Evolutionary conservation across 306 rosid species (phyloP).

Genomic region (Vigna reflexopilosa): DNA sequence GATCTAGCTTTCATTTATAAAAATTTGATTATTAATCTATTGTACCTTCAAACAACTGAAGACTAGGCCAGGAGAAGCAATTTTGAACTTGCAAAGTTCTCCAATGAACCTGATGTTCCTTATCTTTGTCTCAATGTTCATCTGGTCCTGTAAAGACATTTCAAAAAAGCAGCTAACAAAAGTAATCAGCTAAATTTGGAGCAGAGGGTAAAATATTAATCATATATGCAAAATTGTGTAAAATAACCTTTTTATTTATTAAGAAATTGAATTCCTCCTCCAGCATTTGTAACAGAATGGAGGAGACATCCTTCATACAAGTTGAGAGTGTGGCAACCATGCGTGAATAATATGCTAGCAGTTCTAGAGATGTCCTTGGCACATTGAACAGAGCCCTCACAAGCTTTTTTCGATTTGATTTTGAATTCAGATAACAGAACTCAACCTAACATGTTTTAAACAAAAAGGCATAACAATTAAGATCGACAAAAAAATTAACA

Average conservation of each 20-base stretch:
- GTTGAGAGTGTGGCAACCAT: slow-evolving; percentile 96
- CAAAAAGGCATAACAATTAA: slow-evolving; percentile 34
- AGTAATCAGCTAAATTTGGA: slow-evolving; percentile 38
- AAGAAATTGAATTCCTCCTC: slow-evolving; percentile 98
- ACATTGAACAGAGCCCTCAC: slow-evolving; percentile 94
- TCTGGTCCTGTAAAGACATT: slow-evolving; percentile 84
- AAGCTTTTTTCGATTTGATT: slow-evolving; percentile 90
- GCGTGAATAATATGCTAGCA: slow-evolving; percentile 92
- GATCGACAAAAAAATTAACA: slow-evolving; percentile 11
- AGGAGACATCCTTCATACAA: slow-evolving; percentile 95
- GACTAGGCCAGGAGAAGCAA: slow-evolving; percentile 86
- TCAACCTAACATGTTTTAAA: slow-evolving; percentile 71
- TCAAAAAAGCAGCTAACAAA: slow-evolving; percentile 36
- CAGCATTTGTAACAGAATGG: slow-evolving; percentile 86
- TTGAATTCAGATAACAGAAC: slow-evolving; percentile 96
- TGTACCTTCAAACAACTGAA: slow-evolving; percentile 98
- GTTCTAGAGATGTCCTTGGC: slow-evolving; percentile 96
- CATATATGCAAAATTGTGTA: background rate
- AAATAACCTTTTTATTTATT: slow-evolving; percentile 90
- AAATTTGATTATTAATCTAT: slow-evolving; percentile 26
- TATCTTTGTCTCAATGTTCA: slow-evolving; percentile 98
- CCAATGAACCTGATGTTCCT: slow-evolving; percentile 98
- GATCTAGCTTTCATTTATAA: slow-evolving; percentile 6
- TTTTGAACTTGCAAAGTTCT: slow-evolving; percentile 97
- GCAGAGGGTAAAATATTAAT: slow-evolving; percentile 7